Conservation (phyloP, 257 asterid species). For the Hygrophila difformis region DNA sequence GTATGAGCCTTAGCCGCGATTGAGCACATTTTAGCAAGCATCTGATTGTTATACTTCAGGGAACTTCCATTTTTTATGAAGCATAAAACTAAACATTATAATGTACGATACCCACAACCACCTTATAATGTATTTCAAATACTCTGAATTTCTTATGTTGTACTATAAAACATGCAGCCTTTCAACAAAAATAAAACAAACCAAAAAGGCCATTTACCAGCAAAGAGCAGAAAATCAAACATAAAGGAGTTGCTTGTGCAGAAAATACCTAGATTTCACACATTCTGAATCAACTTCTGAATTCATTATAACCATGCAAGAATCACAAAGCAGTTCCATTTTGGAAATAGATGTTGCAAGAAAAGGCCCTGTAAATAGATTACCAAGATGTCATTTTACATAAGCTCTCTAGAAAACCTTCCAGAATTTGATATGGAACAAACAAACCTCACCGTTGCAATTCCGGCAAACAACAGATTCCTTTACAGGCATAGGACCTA, state of each 20-base stretch:
- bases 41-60: too few species aligned
- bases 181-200: too few species aligned
- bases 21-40: too few species aligned
- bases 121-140: too few species aligned
- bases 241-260: not conserved
- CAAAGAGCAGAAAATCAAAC: not conserved
- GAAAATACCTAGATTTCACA: slow-evolving; percentile 37
- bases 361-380: slow-evolving; percentile 50
- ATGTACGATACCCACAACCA: too few species aligned
- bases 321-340: slow-evolving; percentile 77
- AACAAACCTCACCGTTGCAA: slow-evolving; percentile 54
- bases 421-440: not conserved
- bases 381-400: slow-evolving; percentile 4
- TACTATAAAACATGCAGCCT: too few species aligned
- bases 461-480: slow-evolving; percentile 63
- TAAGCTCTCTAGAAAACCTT: too few species aligned
- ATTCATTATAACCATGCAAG: slow-evolving; percentile 55
- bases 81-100: too few species aligned
- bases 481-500: slow-evolving; percentile 77
- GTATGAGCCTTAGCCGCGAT: too few species aligned
- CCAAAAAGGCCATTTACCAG: too few species aligned
- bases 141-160: too few species aligned
- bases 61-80: too few species aligned
- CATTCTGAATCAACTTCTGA: slow-evolving; percentile 49
- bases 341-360: slow-evolving; percentile 74